Conservation (phyloP, 179 eudicot species). For the Camellia oleifera region DNA sequence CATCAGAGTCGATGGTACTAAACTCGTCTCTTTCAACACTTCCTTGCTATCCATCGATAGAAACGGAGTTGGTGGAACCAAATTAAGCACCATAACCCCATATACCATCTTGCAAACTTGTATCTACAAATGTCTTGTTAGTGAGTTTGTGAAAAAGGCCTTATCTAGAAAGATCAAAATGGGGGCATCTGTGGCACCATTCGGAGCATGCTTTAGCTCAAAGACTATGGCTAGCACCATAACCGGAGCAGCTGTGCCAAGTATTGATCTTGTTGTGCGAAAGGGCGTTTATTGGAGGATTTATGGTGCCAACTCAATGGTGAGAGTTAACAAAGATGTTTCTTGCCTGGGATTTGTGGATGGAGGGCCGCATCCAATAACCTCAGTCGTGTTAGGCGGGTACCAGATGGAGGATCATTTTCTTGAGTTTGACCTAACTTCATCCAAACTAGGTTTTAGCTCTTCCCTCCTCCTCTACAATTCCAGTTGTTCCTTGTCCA, state of each 20-base stretch:
- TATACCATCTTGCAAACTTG: conserved; percentile 40
- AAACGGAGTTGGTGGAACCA: conserved; percentile 43
- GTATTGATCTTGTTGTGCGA: conserved; percentile 37
- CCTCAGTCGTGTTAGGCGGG: conserved; percentile 60
- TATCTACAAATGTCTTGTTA: conserved; percentile 31
- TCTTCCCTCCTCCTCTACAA: conserved; percentile 37
- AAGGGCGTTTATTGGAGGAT: conserved; percentile 45
- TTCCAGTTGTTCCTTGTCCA: conserved; percentile 22
- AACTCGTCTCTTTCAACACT: conserved; percentile 10
- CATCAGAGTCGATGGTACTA: conserved; percentile 18
- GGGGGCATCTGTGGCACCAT: conserved; percentile 39
- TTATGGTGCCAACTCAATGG: conserved; percentile 49
- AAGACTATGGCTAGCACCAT: conserved; percentile 18
- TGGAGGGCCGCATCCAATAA: conserved; percentile 44
- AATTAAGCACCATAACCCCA: conserved; percentile 45
- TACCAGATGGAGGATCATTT: conserved; percentile 61
- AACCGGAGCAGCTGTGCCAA: conserved; percentile 42
- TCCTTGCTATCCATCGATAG: conserved; percentile 30
- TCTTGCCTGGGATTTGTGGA: conserved; percentile 57
- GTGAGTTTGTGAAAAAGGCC: conserved; percentile 26
- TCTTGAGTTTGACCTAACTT: conserved; percentile 55
- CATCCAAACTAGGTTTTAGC: conserved; percentile 42
- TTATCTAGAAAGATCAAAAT: conserved; percentile 25
- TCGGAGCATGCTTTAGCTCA: conserved; percentile 47
- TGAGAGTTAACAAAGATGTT: conserved; percentile 31